Conservation (phyloP, 177 flowering plant genomes). For the Telopea speciosissima region DNA sequence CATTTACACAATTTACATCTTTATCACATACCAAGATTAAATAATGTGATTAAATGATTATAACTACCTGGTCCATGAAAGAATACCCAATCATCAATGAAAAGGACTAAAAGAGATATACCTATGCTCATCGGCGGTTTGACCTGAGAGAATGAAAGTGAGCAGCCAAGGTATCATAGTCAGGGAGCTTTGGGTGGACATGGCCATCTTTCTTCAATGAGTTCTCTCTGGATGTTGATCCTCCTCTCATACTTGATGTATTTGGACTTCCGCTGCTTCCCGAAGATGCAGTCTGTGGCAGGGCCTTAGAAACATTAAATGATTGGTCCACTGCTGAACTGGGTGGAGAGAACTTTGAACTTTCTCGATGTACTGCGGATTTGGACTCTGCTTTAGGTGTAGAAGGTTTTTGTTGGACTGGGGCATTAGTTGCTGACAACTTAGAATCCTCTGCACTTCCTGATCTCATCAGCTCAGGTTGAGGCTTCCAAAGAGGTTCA, state of each 20-base stretch:
- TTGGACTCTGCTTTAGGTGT: constrained; percentile 17
- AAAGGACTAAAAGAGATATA: not conserved
- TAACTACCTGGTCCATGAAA: constrained; percentile 3
- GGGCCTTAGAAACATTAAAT: constrained; percentile 16
- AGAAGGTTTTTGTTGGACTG: constrained; percentile 8
- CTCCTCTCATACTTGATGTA: constrained; percentile 15
- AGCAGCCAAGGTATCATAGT: constrained; percentile 56
- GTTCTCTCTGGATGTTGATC: constrained; percentile 28
- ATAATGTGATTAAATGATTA: constrained; percentile 3
- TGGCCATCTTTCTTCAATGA: constrained; percentile 44
- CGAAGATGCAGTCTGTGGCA: constrained; percentile 16
- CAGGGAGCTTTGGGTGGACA: constrained; percentile 96
- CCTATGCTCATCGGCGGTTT: constrained; percentile 30
- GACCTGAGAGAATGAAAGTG: constrained; percentile 46
- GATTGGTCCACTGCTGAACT: constrained; percentile 18
- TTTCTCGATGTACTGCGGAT: constrained; percentile 16
- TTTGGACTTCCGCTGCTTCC: constrained; percentile 17
- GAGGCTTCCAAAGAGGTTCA: constrained; percentile 11
- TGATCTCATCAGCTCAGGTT: not conserved
- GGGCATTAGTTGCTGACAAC: not conserved
- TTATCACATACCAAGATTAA: not conserved
- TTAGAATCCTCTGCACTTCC: not conserved
- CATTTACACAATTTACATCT: constrained; percentile 4
- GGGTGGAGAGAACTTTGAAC: constrained; percentile 16
- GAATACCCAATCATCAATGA: not conserved